Evolutionary conservation across 2,329 filamentous ascomycete species (phyloP).

Genomic region (Pestalotiopsis sp.): DNA sequence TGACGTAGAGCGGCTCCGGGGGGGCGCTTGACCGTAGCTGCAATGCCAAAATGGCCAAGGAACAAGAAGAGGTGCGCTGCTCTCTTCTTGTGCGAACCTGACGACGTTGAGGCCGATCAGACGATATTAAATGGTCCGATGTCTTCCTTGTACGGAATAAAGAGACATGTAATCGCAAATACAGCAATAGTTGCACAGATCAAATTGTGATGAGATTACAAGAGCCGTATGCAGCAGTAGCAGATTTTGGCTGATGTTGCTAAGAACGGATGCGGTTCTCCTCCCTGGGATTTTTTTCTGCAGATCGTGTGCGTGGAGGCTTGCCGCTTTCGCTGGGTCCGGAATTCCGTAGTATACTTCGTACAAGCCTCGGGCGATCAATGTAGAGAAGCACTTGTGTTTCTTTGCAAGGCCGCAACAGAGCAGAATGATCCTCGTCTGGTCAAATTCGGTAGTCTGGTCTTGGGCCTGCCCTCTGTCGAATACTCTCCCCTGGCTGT

Average conservation of each 20-base stretch:
- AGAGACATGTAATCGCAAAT: slow-evolving; percentile 2
- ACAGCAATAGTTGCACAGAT: slow-evolving; percentile 8
- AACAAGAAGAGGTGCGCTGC: neutral
- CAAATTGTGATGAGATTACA: slow-evolving; percentile 5
- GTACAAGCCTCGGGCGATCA: too few relatives aligned
- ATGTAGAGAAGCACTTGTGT: neutral
- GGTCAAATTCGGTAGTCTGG: neutral
- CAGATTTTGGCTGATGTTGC: slow-evolving; percentile 18
- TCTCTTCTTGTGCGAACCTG: neutral
- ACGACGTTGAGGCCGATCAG: neutral
- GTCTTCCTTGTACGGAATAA: neutral
- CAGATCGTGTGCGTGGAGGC: neutral
- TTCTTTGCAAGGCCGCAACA: neutral
- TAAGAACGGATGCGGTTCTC: slow-evolving; percentile 14
- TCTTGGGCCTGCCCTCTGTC: slow-evolving; percentile 3
- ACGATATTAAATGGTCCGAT: slow-evolving; percentile 2
- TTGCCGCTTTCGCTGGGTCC: neutral
- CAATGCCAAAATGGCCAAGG: neutral
- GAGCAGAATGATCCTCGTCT: neutral
- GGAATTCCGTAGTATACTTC: neutral
- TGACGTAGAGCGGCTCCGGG: slow-evolving; percentile 8
- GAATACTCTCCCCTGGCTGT: neutral
- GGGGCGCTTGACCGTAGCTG: neutral
- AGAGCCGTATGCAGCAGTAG: slow-evolving; percentile 13
- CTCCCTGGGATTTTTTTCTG: neutral